Evolutionary conservation across 331 rosid species (phyloP).

Genomic region (Malus hybrid): DNA sequence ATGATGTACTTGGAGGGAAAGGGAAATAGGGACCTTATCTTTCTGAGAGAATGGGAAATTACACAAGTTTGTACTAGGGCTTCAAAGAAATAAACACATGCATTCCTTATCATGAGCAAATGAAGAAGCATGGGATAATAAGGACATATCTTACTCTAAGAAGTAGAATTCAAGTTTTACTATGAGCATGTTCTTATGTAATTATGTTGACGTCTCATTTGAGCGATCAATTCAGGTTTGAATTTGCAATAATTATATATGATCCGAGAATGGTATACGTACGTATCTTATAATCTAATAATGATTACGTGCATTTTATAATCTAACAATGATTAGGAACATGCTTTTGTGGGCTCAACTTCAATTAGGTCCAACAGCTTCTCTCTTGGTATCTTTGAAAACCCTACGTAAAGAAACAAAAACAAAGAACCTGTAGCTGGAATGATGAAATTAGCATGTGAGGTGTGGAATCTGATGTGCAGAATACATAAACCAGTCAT

Average conservation of each 20-base stretch:
- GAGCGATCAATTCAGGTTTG: no score
- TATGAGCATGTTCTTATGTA: neutral
- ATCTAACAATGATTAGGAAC: neutral
- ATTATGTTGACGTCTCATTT: no score
- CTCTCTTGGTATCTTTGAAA: neutral
- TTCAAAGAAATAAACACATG: conserved; percentile 1
- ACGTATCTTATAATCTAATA: neutral
- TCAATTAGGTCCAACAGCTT: neutral
- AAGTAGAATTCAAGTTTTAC: neutral
- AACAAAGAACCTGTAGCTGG: conserved; percentile 12
- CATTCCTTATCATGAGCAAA: conserved; percentile 1
- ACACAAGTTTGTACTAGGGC: neutral
- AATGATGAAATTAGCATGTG: conserved; percentile 37
- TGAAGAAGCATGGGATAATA: neutral
- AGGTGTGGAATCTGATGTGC: conserved; percentile 25
- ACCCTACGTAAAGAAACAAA: neutral
- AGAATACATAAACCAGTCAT: neutral
- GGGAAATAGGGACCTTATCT: conserved; percentile 3
- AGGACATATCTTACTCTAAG: neutral
- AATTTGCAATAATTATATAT: neutral
- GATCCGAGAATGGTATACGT: fast-evolving
- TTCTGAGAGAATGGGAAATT: conserved; percentile 7
- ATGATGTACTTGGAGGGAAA: neutral
- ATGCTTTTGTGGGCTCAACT: neutral
- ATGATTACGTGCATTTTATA: neutral